Conservation (phyloP, 2,329 filamentous ascomycete genomes). For the Gremmenia infestans region DNA sequence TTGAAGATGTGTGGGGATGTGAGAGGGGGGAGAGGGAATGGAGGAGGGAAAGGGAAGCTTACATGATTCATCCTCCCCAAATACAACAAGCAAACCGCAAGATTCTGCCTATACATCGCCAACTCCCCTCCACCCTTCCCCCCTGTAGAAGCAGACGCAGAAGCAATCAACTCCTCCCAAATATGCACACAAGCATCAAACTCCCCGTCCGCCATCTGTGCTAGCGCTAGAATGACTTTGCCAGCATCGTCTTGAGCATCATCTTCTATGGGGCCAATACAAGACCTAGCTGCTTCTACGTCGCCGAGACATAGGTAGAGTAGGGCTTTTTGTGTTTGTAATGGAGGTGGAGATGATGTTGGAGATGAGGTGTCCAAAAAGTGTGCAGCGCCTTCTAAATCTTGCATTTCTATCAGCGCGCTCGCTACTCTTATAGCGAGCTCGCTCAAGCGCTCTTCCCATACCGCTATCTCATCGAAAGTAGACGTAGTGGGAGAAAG, state of each 20-base stretch:
- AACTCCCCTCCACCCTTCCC: slow-evolving; percentile 38
- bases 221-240: slow-evolving; percentile 59
- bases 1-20: neutral
- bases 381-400: slow-evolving; percentile 70
- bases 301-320: slow-evolving; percentile 79
- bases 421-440: slow-evolving; percentile 64
- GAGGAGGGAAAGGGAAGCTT: slow-evolving; percentile 20
- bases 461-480: slow-evolving; percentile 49
- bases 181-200: slow-evolving; percentile 58
- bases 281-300: slow-evolving; percentile 57
- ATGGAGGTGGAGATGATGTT: slow-evolving; percentile 39
- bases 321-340: slow-evolving; percentile 50
- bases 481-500: neutral
- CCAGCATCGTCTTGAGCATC: slow-evolving; percentile 32
- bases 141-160: neutral
- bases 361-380: slow-evolving; percentile 48
- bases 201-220: slow-evolving; percentile 72
- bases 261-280: slow-evolving; percentile 36
- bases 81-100: slow-evolving; percentile 81
- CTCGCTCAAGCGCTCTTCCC: slow-evolving; percentile 69
- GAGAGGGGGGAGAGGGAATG: neutral
- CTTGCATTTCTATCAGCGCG: slow-evolving; percentile 79
- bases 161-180: slow-evolving; percentile 50
- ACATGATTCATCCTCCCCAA: slow-evolving; percentile 70
- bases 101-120: slow-evolving; percentile 74